Percentiles rank a stretch among this genome's conserved stretches.
phyloP scores from a whole-genome alignment of 306 rosid genomes.

The Quillaja saponaria region DNA sequence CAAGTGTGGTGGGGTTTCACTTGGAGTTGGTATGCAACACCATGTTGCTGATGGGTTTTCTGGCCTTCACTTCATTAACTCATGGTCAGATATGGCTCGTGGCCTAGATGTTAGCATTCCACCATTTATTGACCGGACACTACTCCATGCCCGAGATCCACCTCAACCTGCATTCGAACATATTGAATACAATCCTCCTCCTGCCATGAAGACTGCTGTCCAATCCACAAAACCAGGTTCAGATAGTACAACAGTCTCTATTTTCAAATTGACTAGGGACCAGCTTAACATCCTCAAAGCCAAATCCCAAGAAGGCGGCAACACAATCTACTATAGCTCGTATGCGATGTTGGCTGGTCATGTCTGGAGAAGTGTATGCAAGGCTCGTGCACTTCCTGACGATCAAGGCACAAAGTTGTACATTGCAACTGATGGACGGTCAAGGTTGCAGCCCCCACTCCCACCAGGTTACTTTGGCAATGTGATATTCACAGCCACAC shows the following conservation, averaged over 20 bases:
- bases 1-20: conserved; percentile 91
- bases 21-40: conserved; percentile 93
- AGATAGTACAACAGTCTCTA: conserved; percentile 46
- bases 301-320: conserved; percentile 68
- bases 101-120: conserved; percentile 68
- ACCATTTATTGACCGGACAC: conserved; percentile 74
- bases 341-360: conserved; percentile 88
- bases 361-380: conserved; percentile 69
- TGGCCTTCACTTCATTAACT: conserved; percentile 79
- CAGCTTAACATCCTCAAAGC: conserved; percentile 62
- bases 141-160: conserved; percentile 70
- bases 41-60: conserved; percentile 84
- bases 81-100: conserved; percentile 93
- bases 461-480: conserved; percentile 89
- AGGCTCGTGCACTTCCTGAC: conserved; percentile 62
- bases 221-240: conserved; percentile 42
- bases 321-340: conserved; percentile 62
- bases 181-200: conserved; percentile 81
- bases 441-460: conserved; percentile 74
- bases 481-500: conserved; percentile 83
- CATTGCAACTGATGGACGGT: conserved; percentile 85
- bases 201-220: conserved; percentile 50
- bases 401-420: conserved; percentile 78
- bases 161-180: conserved; percentile 72
- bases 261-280: conserved; percentile 61